Base-by-base conservation (phyloP, 2,329 filamentous ascomycete genomes). In the Exophiala sideris region DNA sequence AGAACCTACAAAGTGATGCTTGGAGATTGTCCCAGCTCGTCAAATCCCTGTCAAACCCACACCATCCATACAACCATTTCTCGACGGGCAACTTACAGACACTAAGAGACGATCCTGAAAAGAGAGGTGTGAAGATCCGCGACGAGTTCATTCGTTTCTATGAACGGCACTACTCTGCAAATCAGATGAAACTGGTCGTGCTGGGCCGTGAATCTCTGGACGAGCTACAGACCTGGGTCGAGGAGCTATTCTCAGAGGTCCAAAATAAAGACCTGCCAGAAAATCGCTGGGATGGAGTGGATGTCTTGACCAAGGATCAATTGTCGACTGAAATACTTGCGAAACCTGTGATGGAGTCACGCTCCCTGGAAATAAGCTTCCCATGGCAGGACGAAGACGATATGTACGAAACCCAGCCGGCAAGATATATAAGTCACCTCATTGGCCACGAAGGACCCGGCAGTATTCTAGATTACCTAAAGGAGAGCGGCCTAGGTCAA, bases 91-190 rank as follows among this genome's bases (percentile, higher is more conserved):
- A 91, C 67, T 81, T 91, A 57, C 84, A 94, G 67, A 89, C 91
- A 0, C 77, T 96, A 57, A 91, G 94, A 72, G 89, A 89, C 50
- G 79, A 87, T 4, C 91, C 91, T 1, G 84, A 94, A 67, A 82
- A 84, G 41, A 77, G 84, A 45, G 90, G 90, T 3, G 81, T 96
- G 63, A 89, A 94, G 69, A 88, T 96, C 21, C 82, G 91, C 45
- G 86, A 90, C 62, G 91, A 91, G 70, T 96, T 96, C 67, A 95
- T 96, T 62, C 86, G 91, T 60, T 96, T 96, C 66, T 89, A 96
- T 69, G 82, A 85, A 59, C 87, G 85, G 66, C 86, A 95, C 67
- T 96, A 96, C 72, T 96, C 91, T 1, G 89, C 91, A 54, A 96
- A 96, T 67, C 81, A 85, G 36, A 96, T 96, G 89, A 96, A 95